A percentile compares a stretch with the other conserved stretches of the same genome.
These are phyloP conservation scores for Pseudocercospora macadamiae DNA, from an alignment of 2,329 filamentous ascomycete species.

Conservation along the genomic window DNA sequence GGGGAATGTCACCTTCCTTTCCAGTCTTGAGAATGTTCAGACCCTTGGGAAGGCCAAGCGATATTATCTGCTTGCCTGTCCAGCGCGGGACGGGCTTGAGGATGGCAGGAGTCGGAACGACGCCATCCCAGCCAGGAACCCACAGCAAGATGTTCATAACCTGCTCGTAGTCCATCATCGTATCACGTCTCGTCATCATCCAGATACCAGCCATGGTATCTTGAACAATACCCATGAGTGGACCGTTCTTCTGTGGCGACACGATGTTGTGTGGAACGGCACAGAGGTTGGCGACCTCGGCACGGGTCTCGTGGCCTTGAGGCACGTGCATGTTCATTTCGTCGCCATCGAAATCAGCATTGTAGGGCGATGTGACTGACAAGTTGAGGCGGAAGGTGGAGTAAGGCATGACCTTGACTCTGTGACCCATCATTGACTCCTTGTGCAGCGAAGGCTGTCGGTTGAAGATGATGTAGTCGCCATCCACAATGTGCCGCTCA, in stretches of 20 bases:
- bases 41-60: conserved; percentile 84
- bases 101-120: conserved; percentile 92
- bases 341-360: conserved; percentile 99
- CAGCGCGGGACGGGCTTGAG: conserved; percentile 88
- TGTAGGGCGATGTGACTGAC: conserved; percentile 97
- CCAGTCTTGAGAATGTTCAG: conserved; percentile 72
- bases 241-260: conserved; percentile 93
- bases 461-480: conserved; percentile 99
- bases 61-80: conserved; percentile 98
- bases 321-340: conserved; percentile 99
- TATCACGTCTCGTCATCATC: conserved; percentile 92
- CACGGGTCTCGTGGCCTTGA: conserved; percentile 93
- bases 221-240: conserved; percentile 99
- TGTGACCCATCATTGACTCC: conserved; percentile 99
- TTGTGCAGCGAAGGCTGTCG: conserved; percentile 99
- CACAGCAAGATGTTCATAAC: conserved; percentile 98
- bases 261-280: conserved; percentile 99
- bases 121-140: conserved; percentile 96
- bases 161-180: conserved; percentile 84
- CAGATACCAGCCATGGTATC: conserved; percentile 95
- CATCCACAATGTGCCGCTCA: conserved; percentile 92
- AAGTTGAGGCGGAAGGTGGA: conserved; percentile 97
- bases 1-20: conserved; percentile 34
- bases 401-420: conserved; percentile 96
- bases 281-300: conserved; percentile 91